phyloP scores from a whole-genome alignment of 2,329 filamentous ascomycete genomes.

The Scortechinia acanthostroma region DNA sequence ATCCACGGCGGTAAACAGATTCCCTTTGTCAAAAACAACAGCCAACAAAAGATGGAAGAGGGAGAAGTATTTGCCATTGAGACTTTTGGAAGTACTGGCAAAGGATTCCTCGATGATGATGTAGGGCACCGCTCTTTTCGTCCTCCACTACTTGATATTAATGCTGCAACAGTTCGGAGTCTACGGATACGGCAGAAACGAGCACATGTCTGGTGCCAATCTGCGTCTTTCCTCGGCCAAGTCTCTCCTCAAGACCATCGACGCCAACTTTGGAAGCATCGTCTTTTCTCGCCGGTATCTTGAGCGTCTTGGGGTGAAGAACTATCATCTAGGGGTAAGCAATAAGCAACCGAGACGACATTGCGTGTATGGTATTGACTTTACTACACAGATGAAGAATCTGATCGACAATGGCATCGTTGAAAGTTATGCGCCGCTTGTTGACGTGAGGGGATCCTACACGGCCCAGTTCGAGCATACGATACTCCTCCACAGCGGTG shows the following conservation, averaged over 20 bases:
- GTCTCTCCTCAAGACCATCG: conserved; percentile 46
- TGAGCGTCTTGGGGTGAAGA: conserved; percentile 51
- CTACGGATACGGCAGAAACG: conserved; percentile 42
- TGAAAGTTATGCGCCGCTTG: conserved; percentile 45
- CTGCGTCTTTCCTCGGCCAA: conserved; percentile 44
- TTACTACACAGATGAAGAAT: conserved; percentile 38
- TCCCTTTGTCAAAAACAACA: conserved; percentile 40
- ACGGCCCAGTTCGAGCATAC: conserved; percentile 59
- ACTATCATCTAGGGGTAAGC: conserved; percentile 48
- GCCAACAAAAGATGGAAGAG: conserved; percentile 45
- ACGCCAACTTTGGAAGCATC: conserved; percentile 53
- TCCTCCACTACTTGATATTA: neutral
- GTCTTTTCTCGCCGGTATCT: conserved; percentile 56
- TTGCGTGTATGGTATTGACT: conserved; percentile 9
- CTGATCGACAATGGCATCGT: conserved; percentile 48
- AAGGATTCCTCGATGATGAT: conserved; percentile 36
- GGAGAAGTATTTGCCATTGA: conserved; percentile 51
- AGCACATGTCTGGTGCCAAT: too few species aligned
- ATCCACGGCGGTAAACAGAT: conserved; percentile 49
- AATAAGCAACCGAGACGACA: neutral
- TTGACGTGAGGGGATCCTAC: conserved; percentile 51
- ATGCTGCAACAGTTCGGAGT: conserved; percentile 28
- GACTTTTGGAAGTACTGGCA: conserved; percentile 47
- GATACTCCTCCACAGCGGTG: conserved; percentile 29
- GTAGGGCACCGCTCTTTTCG: conserved; percentile 15